Evolutionary conservation across 192 early-diverging fungal species (phyloP).

Genomic region (Coemansia sp.): DNA sequence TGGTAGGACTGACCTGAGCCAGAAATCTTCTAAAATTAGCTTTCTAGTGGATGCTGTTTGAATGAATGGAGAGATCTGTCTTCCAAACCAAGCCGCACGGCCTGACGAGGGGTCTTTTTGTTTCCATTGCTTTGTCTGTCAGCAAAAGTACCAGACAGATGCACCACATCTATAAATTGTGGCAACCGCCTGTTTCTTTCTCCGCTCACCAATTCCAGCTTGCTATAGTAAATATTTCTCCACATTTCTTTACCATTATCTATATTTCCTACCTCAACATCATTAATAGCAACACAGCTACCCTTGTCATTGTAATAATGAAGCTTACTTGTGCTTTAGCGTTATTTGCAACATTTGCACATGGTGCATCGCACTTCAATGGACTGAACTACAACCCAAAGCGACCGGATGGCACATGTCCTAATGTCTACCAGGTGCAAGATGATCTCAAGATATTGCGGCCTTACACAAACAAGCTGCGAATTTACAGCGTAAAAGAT

Average conservation of each 20-base stretch:
- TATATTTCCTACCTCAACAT: not conserved
- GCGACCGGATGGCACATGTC: conserved; percentile 55
- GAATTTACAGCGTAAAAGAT: conserved; percentile 61
- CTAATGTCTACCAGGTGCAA: conserved; percentile 57
- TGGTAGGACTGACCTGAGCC: not conserved
- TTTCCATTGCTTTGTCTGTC: not conserved
- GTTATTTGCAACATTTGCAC: conserved; percentile 14
- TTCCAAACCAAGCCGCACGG: not conserved
- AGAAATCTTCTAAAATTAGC: not conserved
- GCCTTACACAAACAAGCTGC: conserved; percentile 54
- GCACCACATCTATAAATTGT: not conserved
- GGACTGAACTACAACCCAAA: conserved; percentile 62
- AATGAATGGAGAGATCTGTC: not conserved
- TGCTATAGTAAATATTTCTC: not conserved
- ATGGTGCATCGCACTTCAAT: conserved; percentile 39
- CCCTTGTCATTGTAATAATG: not conserved
- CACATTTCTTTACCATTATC: not conserved
- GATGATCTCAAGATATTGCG: conserved; percentile 58
- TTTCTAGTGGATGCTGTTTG: not conserved
- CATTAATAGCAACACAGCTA: not conserved
- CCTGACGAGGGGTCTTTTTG: not conserved
- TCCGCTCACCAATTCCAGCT: not conserved
- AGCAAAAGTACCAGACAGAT: not conserved
- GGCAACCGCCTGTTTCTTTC: not conserved
- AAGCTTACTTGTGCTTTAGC: conserved; percentile 6